Conservation (phyloP, 257 asterid genomes). For the Craterostigma plantagineum region DNA sequence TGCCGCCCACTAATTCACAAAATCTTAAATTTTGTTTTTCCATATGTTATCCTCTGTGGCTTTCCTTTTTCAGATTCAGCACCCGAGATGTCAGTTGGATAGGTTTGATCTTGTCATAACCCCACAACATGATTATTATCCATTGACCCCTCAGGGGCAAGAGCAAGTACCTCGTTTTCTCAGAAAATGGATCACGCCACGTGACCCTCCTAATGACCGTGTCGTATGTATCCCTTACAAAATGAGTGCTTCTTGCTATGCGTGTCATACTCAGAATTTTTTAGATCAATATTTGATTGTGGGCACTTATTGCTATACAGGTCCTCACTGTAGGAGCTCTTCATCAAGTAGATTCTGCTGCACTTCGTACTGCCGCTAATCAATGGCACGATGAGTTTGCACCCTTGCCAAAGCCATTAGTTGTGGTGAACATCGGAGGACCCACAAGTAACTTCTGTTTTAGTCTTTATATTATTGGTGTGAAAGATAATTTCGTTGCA, state of each 20-base stretch:
- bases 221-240: conserved; percentile 35
- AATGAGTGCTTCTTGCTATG: neutral
- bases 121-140: conserved; percentile 81
- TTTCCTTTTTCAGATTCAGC: conserved; percentile 71
- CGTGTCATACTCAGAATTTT: neutral
- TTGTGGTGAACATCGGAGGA: conserved; percentile 45
- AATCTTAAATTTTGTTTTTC: too few species aligned
- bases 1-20: too few species aligned
- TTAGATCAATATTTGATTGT: conserved; percentile 4
- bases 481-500: too few species aligned
- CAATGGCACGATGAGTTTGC: conserved; percentile 59
- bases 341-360: conserved; percentile 51
- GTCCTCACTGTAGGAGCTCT: conserved; percentile 56
- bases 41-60: neutral
- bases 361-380: conserved; percentile 45
- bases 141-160: conserved; percentile 60
- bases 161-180: conserved; percentile 79
- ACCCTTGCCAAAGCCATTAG: conserved; percentile 43
- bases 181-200: conserved; percentile 80
- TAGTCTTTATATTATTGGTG: neutral
- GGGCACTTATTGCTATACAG: conserved; percentile 10
- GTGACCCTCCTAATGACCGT: conserved; percentile 54
- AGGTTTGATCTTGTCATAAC: conserved; percentile 91
- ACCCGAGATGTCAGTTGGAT: conserved; percentile 79
- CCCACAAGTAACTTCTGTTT: conserved; percentile 2